A percentile compares a stretch with the other conserved stretches of the same genome.
These are phyloP conservation scores for Cyclocybe aegerita DNA, from an alignment of 768 basidiomycete species.

Conservation along the genomic window DNA sequence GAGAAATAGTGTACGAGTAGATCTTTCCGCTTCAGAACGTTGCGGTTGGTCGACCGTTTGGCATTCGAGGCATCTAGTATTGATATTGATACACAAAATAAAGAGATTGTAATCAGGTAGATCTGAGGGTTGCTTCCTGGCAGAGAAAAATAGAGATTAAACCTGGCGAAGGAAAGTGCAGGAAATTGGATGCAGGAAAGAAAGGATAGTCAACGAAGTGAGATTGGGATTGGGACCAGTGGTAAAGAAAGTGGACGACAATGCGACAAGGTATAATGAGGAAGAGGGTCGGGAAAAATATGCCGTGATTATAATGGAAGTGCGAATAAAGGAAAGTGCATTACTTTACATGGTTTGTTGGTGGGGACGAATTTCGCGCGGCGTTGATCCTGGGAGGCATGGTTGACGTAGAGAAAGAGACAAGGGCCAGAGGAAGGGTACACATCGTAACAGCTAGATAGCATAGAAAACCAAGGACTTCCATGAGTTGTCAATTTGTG, in stretches of 20 bases:
- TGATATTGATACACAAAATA: conserved; percentile 26
- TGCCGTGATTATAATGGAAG: no score
- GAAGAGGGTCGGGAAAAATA: conserved; percentile 3
- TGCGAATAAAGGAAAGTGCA: no score
- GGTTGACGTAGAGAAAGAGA: conserved; percentile 3
- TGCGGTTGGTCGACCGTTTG: not conserved
- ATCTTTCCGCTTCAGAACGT: not conserved
- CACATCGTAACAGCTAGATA: conserved; percentile 19
- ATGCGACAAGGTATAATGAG: conserved; percentile 6
- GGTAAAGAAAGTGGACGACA: conserved; percentile 3
- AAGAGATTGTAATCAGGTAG: conserved; percentile 19
- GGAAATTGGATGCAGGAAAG: conserved; percentile 5
- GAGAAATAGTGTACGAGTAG: not conserved
- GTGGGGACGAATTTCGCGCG: conserved; percentile 1
- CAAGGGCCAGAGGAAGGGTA: conserved; percentile 7
- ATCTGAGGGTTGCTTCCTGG: conserved; percentile 8
- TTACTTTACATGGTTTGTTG: conserved; percentile 1
- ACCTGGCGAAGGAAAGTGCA: not conserved
- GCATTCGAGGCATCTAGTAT: conserved; percentile 21
- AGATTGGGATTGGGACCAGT: not conserved
- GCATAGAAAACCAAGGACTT: conserved; percentile 23
- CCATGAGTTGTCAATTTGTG: conserved; percentile 20
- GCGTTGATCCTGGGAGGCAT: conserved; percentile 2
- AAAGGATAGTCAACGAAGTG: not conserved
- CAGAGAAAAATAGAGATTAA: conserved; percentile 7